These are phyloP conservation scores for Croton laevigatus DNA, from an alignment of 441 rosid genomes.

Conservation along the genomic window DNA sequence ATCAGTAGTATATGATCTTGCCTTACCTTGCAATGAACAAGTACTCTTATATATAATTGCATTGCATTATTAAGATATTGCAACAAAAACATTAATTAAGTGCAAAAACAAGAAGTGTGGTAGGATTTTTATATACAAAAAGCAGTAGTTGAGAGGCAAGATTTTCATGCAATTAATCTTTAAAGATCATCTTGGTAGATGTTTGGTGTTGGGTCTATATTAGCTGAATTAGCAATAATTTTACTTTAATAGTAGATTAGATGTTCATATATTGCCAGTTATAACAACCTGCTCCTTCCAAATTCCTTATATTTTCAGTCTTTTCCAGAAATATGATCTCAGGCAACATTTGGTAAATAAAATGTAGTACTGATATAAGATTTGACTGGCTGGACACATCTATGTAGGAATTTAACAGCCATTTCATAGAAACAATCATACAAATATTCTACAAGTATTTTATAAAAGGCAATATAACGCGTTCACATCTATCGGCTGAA, in stretches of 20 bases:
- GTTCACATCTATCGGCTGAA: constrained; percentile 2
- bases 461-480: neutral
- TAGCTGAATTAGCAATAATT: neutral
- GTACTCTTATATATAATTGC: constrained; percentile 17
- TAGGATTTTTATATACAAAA: neutral
- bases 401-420: neutral
- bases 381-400: neutral
- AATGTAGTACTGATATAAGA: neutral
- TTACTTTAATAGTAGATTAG: neutral
- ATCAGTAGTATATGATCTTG: neutral
- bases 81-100: too few species aligned
- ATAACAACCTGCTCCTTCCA: too few species aligned
- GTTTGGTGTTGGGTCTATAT: constrained; percentile 29
- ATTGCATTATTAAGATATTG: neutral
- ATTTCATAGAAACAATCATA: neutral
- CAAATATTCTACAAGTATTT: too few species aligned
- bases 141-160: constrained; percentile 51
- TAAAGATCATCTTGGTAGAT: constrained; percentile 33
- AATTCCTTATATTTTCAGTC: too few species aligned
- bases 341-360: too few species aligned
- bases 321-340: too few species aligned
- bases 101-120: too few species aligned
- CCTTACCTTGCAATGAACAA: constrained; percentile 2
- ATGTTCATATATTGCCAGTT: too few species aligned
- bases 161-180: constrained; percentile 30